Evolutionary conservation across 257 asterid species (phyloP), one percentile per base, ranked within the genome.

Genomic region (Penstemon newberryi): DNA sequence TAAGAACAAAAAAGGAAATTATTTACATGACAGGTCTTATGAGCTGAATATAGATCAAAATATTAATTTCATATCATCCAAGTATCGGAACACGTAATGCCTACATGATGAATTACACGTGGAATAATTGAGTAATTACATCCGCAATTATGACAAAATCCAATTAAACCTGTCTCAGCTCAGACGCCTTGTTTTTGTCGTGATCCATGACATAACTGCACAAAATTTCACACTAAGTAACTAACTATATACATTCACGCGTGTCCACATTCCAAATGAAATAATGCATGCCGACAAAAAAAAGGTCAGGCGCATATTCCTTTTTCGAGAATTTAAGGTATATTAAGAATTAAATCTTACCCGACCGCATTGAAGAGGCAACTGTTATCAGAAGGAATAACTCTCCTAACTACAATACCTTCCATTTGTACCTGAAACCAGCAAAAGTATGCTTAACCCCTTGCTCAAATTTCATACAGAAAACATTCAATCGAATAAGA

Each of bases 331-430:
- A 65, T 42, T 15, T 45, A 54, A 70, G 64, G 19, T 52, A 52
- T 33, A 33, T 37, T 38, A 68, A 51, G 71, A 55, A 39, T 42
- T 51, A 36, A 77, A 69, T 41, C 78, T 76, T 87, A 94, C 97
- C 99, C 96, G 46, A 94, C 96, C n/a, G 97, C 97, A 75, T 87
- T 91, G 73, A 94, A 94, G 65, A 91, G 96, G 78, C 99, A 94
- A 78, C 96, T 89, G 80, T 94, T 91, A 78, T 94, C 99, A 8
- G 99, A 91, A 62, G 90, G 95, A 70, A 94, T 94, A 41, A 94
- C 95, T 78, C 99, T 84, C 77, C 97, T 79, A 41, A 84, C 87
- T 5, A 93, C 79, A n/a, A 78, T 47, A 47, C 92, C 96, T 66
- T 85, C 96, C 99, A 93, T 73, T 54, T 62, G 13, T 44, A 57